Base-by-base conservation (phyloP, 2,329 filamentous ascomycete genomes). In the Cercospora janseana region DNA sequence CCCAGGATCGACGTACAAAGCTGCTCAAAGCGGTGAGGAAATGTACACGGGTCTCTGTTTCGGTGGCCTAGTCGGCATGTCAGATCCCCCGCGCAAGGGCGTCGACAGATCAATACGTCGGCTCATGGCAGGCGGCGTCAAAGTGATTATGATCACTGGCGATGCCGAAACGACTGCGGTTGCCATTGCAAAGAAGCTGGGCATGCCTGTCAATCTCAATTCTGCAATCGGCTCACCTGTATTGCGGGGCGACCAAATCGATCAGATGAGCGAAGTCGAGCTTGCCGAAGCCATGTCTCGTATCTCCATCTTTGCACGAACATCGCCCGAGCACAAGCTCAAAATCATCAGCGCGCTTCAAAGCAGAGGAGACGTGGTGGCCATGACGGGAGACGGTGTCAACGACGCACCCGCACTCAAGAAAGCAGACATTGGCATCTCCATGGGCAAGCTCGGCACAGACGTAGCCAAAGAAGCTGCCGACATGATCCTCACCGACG, bases 141-240 rank as follows among this genome's bases (percentile, higher is more conserved):
- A 90, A 69, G 88, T 98, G 40, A 94, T 98, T 61, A 98, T 98
- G 93, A 97, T 98, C 60, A 98, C 93, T 7, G 93, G 93, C 51
- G 93, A 98, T 69, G 89, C 93, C 12, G 90, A 97, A 68, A 89
- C 89, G 1, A 98, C 93, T 2, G 93, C 93, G 2, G 78, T 96
- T 37, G 93, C 93, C 0, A 97, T 98, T 66, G 93, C 88, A 23
- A 88, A 81, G 69, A 92, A 95, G 65, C 78, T 98, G n/a, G 93
- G 93, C 31, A 98, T 98, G 88, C 83, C 85, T 2, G 81, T 97
- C 71, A 78, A 66, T 77, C 82, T 70, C 71, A 79, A 62, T 75
- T 81, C 57, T 70, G 70, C 75, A 5, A 64, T 77, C 12, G 74
- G 89, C 20, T 82, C 78, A 48, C 78, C 87, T 2, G 92, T 97